phyloP scores from a whole-genome alignment of 768 basidiomycete species.

The Agaricus blazei region DNA sequence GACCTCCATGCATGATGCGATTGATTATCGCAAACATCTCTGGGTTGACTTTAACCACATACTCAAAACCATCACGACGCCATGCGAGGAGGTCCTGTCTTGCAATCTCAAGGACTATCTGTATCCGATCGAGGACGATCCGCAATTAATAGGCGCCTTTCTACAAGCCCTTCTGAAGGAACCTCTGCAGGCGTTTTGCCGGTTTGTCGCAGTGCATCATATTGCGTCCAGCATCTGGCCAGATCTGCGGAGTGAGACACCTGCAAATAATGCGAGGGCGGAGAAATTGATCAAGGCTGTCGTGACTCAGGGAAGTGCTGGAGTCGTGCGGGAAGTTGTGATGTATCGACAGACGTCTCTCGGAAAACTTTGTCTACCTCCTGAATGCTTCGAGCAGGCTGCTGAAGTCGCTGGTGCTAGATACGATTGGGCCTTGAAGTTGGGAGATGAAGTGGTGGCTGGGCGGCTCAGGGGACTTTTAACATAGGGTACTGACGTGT shows the following conservation, averaged over 20 bases:
- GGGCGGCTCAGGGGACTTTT: constrained; percentile 2
- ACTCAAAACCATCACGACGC: constrained; percentile 52
- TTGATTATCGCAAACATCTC: constrained; percentile 79
- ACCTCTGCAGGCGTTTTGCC: constrained; percentile 50
- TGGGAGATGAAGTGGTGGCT: background rate
- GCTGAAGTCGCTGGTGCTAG: constrained; percentile 19
- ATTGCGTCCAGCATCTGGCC: constrained; percentile 72
- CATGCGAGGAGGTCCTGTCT: constrained; percentile 47
- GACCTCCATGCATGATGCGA: constrained; percentile 66
- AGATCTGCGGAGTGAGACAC: constrained; percentile 36
- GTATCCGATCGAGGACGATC: constrained; percentile 64
- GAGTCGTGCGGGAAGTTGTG: constrained; percentile 48
- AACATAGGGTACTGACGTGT: background rate
- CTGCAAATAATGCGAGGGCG: constrained; percentile 28
- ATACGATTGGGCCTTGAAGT: constrained; percentile 16
- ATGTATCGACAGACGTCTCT: constrained; percentile 46
- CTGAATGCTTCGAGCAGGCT: constrained; percentile 40
- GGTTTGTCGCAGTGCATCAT: constrained; percentile 73
- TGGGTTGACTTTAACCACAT: constrained; percentile 78
- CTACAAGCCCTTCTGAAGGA: constrained; percentile 48
- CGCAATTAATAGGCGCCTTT: constrained; percentile 59
- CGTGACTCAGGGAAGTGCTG: constrained; percentile 41
- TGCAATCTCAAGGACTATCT: constrained; percentile 56
- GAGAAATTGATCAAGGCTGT: constrained; percentile 48
- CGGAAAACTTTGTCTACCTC: constrained; percentile 37